Conservation (phyloP, 257 asterid genomes). For the Galeopsis tetrahit region DNA sequence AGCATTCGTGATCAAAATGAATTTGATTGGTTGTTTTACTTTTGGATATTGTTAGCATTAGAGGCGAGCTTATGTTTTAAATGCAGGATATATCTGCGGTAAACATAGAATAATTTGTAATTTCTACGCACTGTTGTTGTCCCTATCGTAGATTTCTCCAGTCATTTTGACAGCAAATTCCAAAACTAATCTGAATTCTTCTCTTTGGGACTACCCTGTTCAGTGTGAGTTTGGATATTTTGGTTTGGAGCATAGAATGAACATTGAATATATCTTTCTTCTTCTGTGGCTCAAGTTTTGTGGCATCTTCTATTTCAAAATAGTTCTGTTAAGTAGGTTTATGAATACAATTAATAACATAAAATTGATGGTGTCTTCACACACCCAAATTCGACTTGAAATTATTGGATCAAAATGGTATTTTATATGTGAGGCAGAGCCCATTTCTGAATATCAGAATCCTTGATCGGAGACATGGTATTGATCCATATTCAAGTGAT, state of each 20-base stretch:
- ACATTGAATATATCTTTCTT: neutral
- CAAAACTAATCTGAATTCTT: neutral
- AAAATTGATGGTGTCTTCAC: neutral
- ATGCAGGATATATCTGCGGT: slow-evolving; percentile 19
- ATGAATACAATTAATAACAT: neutral
- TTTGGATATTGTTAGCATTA: neutral
- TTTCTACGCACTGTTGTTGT: neutral
- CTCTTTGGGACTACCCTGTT: neutral
- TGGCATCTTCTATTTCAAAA: neutral
- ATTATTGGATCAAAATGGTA: neutral
- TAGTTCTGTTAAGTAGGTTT: neutral
- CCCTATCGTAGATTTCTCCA: neutral
- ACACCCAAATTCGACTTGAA: neutral
- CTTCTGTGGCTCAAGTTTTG: slow-evolving; percentile 9
- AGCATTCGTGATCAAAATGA: neutral
- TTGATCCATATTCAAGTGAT: neutral
- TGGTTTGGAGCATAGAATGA: neutral
- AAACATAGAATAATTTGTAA: neutral
- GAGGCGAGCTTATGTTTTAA: neutral
- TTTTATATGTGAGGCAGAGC: neutral
- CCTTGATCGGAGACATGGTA: neutral
- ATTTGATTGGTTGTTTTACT: neutral
- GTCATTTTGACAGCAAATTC: neutral
- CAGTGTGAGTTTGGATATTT: neutral
- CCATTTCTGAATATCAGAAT: neutral